Evolutionary conservation across 2,329 filamentous ascomycete genomes (phyloP).

Genomic region (Cercospora sp.): DNA sequence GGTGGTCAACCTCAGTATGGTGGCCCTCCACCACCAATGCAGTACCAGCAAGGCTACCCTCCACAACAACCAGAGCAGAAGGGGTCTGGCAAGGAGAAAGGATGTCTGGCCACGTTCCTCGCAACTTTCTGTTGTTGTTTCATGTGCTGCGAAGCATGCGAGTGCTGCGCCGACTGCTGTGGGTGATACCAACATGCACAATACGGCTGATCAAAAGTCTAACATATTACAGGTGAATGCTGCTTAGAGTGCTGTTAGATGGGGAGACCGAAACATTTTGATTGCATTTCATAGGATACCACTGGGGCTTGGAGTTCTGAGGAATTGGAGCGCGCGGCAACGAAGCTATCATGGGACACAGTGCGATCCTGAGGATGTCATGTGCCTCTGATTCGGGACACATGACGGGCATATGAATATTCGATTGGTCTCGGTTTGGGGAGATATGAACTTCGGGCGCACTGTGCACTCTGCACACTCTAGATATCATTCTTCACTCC

Average conservation of each 20-base stretch:
- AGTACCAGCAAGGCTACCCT: slow-evolving; percentile 44
- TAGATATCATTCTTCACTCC: not conserved
- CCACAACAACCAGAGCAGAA: slow-evolving; percentile 43
- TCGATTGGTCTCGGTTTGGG: not conserved
- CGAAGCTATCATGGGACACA: not conserved
- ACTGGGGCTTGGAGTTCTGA: not conserved
- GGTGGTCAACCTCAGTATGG: slow-evolving; percentile 33
- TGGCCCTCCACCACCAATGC: slow-evolving; percentile 43
- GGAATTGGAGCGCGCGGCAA: slow-evolving; percentile 1
- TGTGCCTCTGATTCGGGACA: not conserved
- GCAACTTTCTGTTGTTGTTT: slow-evolving; percentile 64
- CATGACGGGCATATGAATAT: not conserved
- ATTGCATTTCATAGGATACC: slow-evolving; percentile 3
- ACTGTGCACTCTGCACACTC: not conserved
- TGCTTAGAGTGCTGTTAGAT: slow-evolving; percentile 24
- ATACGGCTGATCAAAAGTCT: not conserved
- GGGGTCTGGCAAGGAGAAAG: slow-evolving; percentile 49
- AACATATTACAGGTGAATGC: not conserved
- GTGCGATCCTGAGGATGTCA: not conserved
- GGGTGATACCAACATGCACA: slow-evolving; percentile 47
- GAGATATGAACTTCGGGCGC: not conserved
- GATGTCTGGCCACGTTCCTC: slow-evolving; percentile 56
- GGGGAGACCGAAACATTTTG: not conserved
- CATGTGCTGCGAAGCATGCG: slow-evolving; percentile 64
- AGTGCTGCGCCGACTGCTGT: slow-evolving; percentile 64